A percentile compares a stretch with the other conserved stretches of the same genome.
phyloP scores from a whole-genome alignment of 2,329 filamentous ascomycete genomes.

The Coniochaeta sp. region DNA sequence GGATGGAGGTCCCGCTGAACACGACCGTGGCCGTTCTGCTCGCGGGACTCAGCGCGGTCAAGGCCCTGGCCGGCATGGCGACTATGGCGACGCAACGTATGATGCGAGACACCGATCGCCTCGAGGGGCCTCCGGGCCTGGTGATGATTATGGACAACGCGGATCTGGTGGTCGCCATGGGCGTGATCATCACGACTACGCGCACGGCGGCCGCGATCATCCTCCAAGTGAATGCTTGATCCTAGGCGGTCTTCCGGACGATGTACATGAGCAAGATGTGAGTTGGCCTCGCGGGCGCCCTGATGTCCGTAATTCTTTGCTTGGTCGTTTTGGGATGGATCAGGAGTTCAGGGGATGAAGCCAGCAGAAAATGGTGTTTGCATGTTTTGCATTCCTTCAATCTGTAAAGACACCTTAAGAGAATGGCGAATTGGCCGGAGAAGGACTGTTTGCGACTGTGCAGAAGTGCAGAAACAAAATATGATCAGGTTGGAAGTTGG shows the following conservation, averaged over 20 bases:
- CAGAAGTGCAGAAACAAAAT: no score
- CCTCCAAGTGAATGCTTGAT: neutral
- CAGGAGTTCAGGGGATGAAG: neutral
- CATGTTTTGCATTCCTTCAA: neutral
- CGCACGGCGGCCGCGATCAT: neutral
- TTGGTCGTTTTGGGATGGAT: neutral
- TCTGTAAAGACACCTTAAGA: neutral
- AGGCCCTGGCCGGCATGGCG: neutral
- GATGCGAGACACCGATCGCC: neutral
- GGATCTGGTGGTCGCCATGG: neutral
- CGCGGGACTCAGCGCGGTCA: neutral
- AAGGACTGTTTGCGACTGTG: neutral
- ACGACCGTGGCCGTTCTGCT: neutral
- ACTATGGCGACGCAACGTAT: neutral
- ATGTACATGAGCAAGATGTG: constrained; percentile 3
- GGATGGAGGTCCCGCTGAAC: neutral
- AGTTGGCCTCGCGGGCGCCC: neutral
- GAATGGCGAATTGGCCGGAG: neutral
- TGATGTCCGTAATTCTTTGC: neutral
- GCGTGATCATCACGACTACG: neutral
- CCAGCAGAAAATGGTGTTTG: neutral
- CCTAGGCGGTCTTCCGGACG: constrained; percentile 1
- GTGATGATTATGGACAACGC: neutral
- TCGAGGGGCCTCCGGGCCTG: neutral
- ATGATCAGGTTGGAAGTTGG: neutral